Evolutionary conservation across 225 moss, liverwort and hornwort species (phyloP), one percentile per base, ranked within the genome.

Genomic region (Marchantia polymorpha): DNA sequence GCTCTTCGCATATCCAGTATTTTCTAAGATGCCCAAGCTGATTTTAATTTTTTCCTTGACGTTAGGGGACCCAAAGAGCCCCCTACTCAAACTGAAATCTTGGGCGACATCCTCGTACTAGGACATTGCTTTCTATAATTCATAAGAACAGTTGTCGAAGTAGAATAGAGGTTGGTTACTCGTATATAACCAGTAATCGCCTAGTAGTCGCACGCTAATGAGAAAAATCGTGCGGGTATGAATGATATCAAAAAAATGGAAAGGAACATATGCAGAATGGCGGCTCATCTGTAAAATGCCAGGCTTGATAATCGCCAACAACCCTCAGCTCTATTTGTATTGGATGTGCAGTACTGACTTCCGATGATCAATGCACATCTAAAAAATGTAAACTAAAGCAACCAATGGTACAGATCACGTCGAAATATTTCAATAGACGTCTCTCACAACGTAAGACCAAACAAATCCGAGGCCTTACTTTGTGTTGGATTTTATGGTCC

Each of bases 401-500:
- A 55, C 26, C 53, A 73, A 53, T 27, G 73, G 53, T 53, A 73
- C 25, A 54, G 16, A 73, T 49, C 0, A 73, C 0, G 52, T 15
- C 29, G 12, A 73, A 73, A 73, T 73, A 8, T 22, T 25, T 8
- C 7, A 73, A 53, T 12, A 39, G 39, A 53, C 11, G 0, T 14
- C 73, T 73, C 54, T 71, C 71, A 71, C 68, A 51, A 48, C 53
- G 72, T 73, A 54, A 26, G 53, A 54, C 53, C 73, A 51, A 16
- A 26, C 27, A 23, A 73, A 54, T 29, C 51, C 51, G 72, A 61
- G 19, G 65, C 80, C 69, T 85, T 87, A 85, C 75, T 86, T 78
- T 89, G 39, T 82, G 17, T 92, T 89, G 22, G 89, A 87, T 75
- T 95, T 93, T 69, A 95, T 90, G 52, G 91, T 54, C 22, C 86